Conservation (phyloP, 306 rosid species). For the Inga laurina region DNA sequence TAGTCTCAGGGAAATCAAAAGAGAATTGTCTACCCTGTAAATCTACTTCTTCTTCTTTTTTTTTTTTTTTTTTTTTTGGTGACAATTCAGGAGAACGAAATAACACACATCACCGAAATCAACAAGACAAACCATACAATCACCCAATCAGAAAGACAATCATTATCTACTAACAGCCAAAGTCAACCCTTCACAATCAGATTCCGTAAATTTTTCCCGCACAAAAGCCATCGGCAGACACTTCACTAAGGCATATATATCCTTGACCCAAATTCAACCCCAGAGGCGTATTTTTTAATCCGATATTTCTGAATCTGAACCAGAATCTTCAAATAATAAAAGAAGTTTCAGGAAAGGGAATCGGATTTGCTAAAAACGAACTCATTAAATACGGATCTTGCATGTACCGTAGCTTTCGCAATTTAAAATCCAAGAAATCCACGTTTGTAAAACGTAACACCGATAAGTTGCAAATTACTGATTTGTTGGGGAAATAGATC, state of each 20-base stretch:
- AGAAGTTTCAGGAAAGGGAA: not conserved
- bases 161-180: not conserved
- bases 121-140: not conserved
- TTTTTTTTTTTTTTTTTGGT: not conserved
- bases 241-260: not conserved
- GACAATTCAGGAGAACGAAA: not conserved
- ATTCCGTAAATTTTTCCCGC: not conserved
- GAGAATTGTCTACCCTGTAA: not conserved
- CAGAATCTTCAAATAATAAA: not conserved
- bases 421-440: not conserved
- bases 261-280: not conserved
- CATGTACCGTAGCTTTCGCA: not conserved
- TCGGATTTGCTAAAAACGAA: not conserved
- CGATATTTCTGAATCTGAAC: not conserved
- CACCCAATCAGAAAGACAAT: not conserved
- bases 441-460: not conserved
- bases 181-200: not conserved
- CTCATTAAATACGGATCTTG: not conserved
- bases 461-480: not conserved
- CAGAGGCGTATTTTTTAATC: not conserved
- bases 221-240: not conserved
- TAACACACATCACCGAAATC: not conserved
- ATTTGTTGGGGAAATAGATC: not conserved
- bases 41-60: not conserved
- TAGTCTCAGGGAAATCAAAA: not conserved